Conservation (phyloP, 2,329 filamentous ascomycete genomes). For the Phaeosphaeriaceae sp. region DNA sequence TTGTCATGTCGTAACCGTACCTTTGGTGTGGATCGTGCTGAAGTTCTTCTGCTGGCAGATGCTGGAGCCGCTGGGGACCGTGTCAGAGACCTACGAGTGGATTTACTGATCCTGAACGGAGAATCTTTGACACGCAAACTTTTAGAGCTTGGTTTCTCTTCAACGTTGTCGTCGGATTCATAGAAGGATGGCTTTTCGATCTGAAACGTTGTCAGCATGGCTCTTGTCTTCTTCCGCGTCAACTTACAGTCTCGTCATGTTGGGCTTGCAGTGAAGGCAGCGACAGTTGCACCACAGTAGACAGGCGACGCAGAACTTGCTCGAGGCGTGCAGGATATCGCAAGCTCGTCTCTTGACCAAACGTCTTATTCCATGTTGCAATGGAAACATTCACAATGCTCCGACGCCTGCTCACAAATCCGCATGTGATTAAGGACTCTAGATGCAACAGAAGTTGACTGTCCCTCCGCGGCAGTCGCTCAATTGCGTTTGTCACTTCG, state of each 20-base stretch:
- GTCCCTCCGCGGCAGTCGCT: conserved; percentile 66
- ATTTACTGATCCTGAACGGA: conserved; percentile 36
- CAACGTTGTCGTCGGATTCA: conserved; percentile 44
- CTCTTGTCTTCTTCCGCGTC: conserved; percentile 48
- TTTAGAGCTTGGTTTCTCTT: conserved; percentile 19
- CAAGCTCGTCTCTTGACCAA: conserved; percentile 65
- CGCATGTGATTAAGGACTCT: conserved; percentile 59
- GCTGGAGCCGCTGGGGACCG: conserved; percentile 35
- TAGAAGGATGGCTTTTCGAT: conserved; percentile 41
- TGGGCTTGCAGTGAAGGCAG: conserved; percentile 57
- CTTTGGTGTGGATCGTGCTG: conserved; percentile 49
- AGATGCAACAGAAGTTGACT: conserved; percentile 61
- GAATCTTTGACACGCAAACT: conserved; percentile 34
- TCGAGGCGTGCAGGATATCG: conserved; percentile 72
- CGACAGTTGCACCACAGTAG: conserved; percentile 60
- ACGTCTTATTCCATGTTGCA: conserved; percentile 73
- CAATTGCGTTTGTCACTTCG: conserved; percentile 59
- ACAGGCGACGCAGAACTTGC: conserved; percentile 66
- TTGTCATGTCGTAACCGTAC: conserved; percentile 75
- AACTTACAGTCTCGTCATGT: conserved; percentile 48
- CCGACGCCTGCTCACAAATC: conserved; percentile 60
- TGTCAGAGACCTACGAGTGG: conserved; percentile 26
- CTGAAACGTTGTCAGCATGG: conserved; percentile 40
- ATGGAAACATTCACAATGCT: conserved; percentile 61
- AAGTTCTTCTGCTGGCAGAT: conserved; percentile 24